Evolutionary conservation across 2,329 filamentous ascomycete genomes (phyloP).

Genomic region (Scleromitrula shiraiana): DNA sequence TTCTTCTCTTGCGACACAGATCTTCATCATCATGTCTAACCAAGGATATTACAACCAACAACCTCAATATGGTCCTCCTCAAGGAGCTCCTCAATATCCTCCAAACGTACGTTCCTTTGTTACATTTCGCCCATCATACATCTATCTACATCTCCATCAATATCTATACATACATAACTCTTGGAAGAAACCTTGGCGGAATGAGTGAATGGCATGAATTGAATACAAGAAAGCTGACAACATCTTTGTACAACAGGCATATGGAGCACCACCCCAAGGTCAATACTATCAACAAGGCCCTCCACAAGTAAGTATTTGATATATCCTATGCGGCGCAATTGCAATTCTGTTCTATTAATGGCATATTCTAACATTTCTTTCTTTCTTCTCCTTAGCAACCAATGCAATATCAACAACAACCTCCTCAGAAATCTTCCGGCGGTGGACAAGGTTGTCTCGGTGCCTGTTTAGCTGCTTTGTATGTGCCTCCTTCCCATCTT

Average conservation of each 20-base stretch:
- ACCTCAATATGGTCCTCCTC: constrained; percentile 26
- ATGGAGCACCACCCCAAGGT: constrained; percentile 16
- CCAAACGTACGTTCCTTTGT: constrained; percentile 20
- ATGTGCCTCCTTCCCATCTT: not conserved
- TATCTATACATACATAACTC: not conserved
- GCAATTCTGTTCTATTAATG: not conserved
- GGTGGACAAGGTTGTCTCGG: constrained; percentile 37
- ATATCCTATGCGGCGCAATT: not conserved
- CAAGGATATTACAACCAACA: constrained; percentile 33
- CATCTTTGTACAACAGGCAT: constrained; percentile 2
- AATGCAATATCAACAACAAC: constrained; percentile 38
- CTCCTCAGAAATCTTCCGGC: constrained; percentile 30
- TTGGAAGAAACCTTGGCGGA: constrained; percentile 6
- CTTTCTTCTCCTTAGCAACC: constrained; percentile 30
- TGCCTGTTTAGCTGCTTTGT: constrained; percentile 38
- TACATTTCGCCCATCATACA: no score
- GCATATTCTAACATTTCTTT: constrained; percentile 16
- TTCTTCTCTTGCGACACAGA: not conserved
- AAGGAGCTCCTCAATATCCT: constrained; percentile 27
- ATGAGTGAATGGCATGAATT: no score
- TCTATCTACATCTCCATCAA: not conserved
- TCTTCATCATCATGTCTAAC: constrained; percentile 12
- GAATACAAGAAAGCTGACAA: constrained; percentile 6
- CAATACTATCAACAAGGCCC: constrained; percentile 16
- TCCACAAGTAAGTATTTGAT: constrained; percentile 7